Evolutionary conservation across 2,329 filamentous ascomycete genomes (phyloP).

Genomic region (Cercospora sp.): DNA sequence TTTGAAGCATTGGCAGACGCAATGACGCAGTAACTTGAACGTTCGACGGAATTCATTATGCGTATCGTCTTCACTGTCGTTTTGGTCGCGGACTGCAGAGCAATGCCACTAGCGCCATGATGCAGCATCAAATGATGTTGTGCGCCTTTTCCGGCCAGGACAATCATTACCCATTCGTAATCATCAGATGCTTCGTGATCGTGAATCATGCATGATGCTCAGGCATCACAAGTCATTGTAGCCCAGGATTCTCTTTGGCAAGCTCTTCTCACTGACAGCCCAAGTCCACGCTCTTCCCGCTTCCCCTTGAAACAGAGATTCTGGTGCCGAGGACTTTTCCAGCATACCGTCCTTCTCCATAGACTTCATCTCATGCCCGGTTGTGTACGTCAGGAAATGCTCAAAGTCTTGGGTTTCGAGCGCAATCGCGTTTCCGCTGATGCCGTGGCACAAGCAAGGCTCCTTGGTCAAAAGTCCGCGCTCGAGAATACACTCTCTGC

Average conservation of each 20-base stretch:
- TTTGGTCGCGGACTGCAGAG: neutral
- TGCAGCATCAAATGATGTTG: neutral
- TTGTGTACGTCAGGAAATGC: conserved; percentile 61
- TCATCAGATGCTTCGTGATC: conserved; percentile 1
- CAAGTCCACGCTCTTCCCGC: conserved; percentile 48
- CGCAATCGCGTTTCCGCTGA: conserved; percentile 64
- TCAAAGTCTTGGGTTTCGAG: conserved; percentile 53
- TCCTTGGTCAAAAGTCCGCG: conserved; percentile 63
- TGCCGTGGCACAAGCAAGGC: conserved; percentile 65
- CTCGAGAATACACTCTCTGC: conserved; percentile 56
- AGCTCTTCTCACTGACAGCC: conserved; percentile 46
- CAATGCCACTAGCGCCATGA: neutral
- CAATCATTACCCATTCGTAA: neutral
- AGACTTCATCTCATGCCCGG: conserved; percentile 56
- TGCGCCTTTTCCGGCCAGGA: neutral
- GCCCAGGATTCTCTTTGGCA: conserved; percentile 51
- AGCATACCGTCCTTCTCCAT: conserved; percentile 55
- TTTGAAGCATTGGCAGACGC: neutral
- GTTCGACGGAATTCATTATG: neutral
- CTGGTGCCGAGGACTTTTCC: conserved; percentile 53
- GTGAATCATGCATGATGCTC: neutral
- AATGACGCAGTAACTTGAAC: neutral
- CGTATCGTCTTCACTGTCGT: neutral
- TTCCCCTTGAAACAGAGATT: conserved; percentile 50
- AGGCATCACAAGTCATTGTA: conserved; percentile 51